phyloP scores from a whole-genome alignment of 352 stramenopile species.

The Globisporangium paroecandrum region DNA sequence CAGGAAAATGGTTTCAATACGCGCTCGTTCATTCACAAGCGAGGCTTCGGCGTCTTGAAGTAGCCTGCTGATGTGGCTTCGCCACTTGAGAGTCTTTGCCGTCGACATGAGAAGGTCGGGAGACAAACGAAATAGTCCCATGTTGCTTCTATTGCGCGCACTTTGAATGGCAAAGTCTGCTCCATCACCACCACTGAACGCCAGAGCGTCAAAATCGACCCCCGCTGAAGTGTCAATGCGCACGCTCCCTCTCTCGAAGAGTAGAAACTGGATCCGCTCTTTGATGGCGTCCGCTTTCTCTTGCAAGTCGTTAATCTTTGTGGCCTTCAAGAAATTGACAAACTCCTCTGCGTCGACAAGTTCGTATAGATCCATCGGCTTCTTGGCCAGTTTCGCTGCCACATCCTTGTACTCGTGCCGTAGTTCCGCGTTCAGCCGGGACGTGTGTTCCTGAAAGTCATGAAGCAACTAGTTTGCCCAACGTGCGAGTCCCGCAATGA shows the following conservation, averaged over 20 bases:
- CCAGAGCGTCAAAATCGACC: background rate
- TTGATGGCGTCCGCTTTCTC: constrained; percentile 45
- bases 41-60: constrained; percentile 49
- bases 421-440: constrained; percentile 46
- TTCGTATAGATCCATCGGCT: constrained; percentile 68
- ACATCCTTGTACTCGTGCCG: constrained; percentile 76
- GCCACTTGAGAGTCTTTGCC: constrained; percentile 70
- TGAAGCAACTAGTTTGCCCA: constrained; percentile 42
- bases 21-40: constrained; percentile 53
- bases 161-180: background rate
- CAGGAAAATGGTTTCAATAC: constrained; percentile 71
- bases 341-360: constrained; percentile 67
- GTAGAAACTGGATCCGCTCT: constrained; percentile 54
- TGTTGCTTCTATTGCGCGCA: background rate
- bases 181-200: background rate
- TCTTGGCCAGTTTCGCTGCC: constrained; percentile 50
- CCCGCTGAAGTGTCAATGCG: constrained; percentile 20
- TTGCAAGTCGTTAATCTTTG: constrained; percentile 47
- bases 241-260: constrained; percentile 52
- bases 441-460: constrained; percentile 50
- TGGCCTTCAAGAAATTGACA: constrained; percentile 38
- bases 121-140: constrained; percentile 16
- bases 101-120: constrained; percentile 50
- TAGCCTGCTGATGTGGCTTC: constrained; percentile 48
- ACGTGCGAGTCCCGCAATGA: constrained; percentile 35